phyloP scores from a whole-genome alignment of 1,284 basidiomycete species.

The Tremellales sp. region DNA sequence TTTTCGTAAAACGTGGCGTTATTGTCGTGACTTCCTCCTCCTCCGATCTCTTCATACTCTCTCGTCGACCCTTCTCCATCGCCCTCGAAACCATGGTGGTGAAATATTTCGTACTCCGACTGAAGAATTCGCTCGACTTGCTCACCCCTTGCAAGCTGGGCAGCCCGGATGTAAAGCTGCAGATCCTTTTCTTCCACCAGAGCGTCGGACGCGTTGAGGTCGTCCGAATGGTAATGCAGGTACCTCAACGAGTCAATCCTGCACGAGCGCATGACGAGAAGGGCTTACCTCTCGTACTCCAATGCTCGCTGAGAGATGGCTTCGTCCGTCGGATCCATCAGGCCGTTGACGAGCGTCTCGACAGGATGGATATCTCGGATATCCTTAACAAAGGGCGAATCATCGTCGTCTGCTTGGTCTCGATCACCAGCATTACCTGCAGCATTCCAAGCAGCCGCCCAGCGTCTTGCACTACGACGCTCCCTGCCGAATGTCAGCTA shows the following conservation, averaged over 20 bases:
- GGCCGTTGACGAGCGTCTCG: conserved; percentile 58
- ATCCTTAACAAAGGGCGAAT: background rate
- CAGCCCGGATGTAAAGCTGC: conserved; percentile 44
- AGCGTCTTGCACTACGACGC: conserved; percentile 37
- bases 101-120: background rate
- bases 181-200: conserved; percentile 50
- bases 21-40: background rate
- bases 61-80: background rate
- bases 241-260: conserved; percentile 28
- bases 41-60: no score
- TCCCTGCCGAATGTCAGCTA: conserved; percentile 3
- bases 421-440: background rate
- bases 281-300: conserved; percentile 67
- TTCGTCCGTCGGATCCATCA: conserved; percentile 58
- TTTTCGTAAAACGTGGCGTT: conserved; percentile 3
- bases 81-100: background rate
- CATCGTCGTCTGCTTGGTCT: background rate
- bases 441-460: conserved; percentile 13
- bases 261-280: background rate
- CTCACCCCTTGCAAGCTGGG: conserved; percentile 37
- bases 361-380: conserved; percentile 52
- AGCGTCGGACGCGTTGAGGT: conserved; percentile 29
- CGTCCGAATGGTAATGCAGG: conserved; percentile 48
- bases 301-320: conserved; percentile 50
- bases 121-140: conserved; percentile 24